Base-by-base conservation (phyloP, 2,329 filamentous ascomycete species). In the Colletotrichum liriopes region DNA sequence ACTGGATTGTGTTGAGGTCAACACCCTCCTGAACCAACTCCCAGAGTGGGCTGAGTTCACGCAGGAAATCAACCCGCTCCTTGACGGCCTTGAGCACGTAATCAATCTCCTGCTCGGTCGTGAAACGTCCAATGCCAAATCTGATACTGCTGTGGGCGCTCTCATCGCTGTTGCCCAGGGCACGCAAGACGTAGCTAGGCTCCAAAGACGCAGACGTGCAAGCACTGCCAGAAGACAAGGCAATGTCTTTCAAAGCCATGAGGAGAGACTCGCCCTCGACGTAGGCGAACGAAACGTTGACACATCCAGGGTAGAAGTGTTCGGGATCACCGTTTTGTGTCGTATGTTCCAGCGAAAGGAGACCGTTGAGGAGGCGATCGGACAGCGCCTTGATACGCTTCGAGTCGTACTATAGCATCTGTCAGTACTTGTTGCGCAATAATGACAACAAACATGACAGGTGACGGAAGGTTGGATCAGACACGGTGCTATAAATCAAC, bases 201-300 rank as follows among this genome's bases (percentile, higher is more conserved):
- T 99, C 96, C 43, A 99, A 86, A 1, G 96, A 99, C 0, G 96
- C 96, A 5, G 96, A 98, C 2, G 96, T 99, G 84, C 96, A 99
- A 7, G 96, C 96, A 79, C 95, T 98, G 69, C 96, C 96, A 0
- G 96, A 99, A 8, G 96, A 98, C 45, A 99, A 86, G 0, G 96
- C 96, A 82, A 99, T 98, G 77, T 99, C 96, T 84, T 99, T 99
- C 56, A 99, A 86, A 0, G 96, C 96, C 96, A 99, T 99, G 74
- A 99, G 89, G 1, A 99, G 92, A 2, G 96, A 98, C 84, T 99
- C 96, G 76, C 96, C 96, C 84, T 99, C 96, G 5, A 99, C 95
- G 79, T 99, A 99, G 43, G 96, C 96, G 80, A 99, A 99, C 0
- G 96, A 99, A 14, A 99, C 93, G 82, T 99, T 99, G 73, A 99